These are phyloP conservation scores for Nepenthes gracilis DNA, from an alignment of 148 eudicot genomes.

Conservation along the genomic window DNA sequence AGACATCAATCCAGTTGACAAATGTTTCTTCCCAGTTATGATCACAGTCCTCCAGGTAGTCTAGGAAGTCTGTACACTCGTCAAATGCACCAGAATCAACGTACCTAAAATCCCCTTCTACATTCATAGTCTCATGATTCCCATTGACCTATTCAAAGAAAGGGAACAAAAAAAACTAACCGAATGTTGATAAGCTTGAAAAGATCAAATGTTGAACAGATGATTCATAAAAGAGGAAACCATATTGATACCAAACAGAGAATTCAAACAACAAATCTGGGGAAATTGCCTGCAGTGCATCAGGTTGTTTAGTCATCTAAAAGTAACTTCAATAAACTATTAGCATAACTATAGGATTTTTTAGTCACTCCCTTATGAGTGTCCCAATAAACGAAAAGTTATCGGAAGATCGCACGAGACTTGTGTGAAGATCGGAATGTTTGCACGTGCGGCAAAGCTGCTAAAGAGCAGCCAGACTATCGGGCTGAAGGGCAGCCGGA, in stretches of 20 bases:
- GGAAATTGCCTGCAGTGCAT: not conserved
- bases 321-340: no score
- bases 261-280: not conserved
- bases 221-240: not conserved
- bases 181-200: not conserved
- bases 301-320: not conserved
- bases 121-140: constrained; percentile 95
- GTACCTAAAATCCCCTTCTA: constrained; percentile 86
- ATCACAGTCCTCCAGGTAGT: constrained; percentile 56
- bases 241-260: no score
- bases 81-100: constrained; percentile 86
- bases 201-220: not conserved
- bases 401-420: no score
- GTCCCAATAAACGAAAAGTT: no score
- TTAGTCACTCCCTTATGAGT: no score
- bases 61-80: constrained; percentile 78
- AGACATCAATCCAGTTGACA: constrained; percentile 51
- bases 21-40: constrained; percentile 87
- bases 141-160: constrained; percentile 57
- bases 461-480: no score
- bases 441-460: no score
- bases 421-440: no score
- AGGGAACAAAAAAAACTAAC: not conserved
- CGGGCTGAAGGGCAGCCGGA: no score
- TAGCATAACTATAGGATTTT: no score